Conservation (phyloP, 495 filamentous ascomycete species). For the Hyaloscypha finlandica region DNA sequence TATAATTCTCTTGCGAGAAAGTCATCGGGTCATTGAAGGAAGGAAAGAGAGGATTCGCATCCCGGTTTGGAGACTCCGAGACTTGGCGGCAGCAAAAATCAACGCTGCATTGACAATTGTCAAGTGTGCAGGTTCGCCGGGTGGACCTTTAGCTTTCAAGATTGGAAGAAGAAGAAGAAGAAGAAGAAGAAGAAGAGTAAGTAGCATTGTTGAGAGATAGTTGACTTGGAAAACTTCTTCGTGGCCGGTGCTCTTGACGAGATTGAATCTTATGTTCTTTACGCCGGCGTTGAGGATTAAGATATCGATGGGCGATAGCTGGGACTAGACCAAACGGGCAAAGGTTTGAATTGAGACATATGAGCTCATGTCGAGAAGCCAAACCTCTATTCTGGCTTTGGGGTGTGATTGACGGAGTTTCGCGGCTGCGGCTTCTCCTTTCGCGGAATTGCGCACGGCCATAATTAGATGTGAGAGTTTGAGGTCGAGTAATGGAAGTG, state of each 20-base stretch:
- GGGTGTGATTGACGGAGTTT: slow-evolving; percentile 38
- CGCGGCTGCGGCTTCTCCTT: slow-evolving; percentile 46
- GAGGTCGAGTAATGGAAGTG: slow-evolving; percentile 46
- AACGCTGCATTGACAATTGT: slow-evolving; percentile 43
- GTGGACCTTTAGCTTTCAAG: slow-evolving; percentile 40
- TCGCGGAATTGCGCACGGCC: slow-evolving; percentile 49
- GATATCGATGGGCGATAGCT: slow-evolving; percentile 44
- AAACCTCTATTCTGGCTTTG: slow-evolving; percentile 47
- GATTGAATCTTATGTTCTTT: slow-evolving; percentile 32
- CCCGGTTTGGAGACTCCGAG: slow-evolving; percentile 36
- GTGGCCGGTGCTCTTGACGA: slow-evolving; percentile 43
- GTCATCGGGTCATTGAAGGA: slow-evolving; percentile 44
- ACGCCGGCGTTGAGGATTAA: slow-evolving; percentile 56
- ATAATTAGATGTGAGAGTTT: slow-evolving; percentile 52
- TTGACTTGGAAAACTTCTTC: slow-evolving; percentile 48
- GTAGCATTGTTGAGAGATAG: slow-evolving; percentile 49
- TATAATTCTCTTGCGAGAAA: slow-evolving; percentile 40
- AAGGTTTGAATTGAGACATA: slow-evolving; percentile 51
- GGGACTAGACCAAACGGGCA: slow-evolving; percentile 25
- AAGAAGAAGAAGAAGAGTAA: slow-evolving; percentile 52
- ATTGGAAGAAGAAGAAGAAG: slow-evolving; percentile 33
- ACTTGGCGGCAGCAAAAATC: slow-evolving; percentile 30
- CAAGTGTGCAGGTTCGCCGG: slow-evolving; percentile 40
- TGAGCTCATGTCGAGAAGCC: slow-evolving; percentile 51
- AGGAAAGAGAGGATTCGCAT: slow-evolving; percentile 37